Conservation (phyloP, 2,329 filamentous ascomycete genomes). For the Cladophialophora exuberans region DNA sequence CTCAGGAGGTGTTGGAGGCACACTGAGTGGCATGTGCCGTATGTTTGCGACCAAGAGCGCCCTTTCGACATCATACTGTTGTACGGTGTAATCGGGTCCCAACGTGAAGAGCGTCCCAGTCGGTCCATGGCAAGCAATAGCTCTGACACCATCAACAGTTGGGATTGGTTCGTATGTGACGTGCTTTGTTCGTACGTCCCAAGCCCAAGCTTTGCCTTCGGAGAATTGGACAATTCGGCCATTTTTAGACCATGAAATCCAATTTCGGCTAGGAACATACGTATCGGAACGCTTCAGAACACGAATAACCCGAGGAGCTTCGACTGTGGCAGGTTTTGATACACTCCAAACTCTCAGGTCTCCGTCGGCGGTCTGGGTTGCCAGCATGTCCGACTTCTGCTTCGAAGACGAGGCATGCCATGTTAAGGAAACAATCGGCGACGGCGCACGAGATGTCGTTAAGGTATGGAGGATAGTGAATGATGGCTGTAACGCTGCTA, state of each 20-base stretch:
- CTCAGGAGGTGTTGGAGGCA: slow-evolving; percentile 75
- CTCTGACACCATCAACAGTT: slow-evolving; percentile 78
- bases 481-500: slow-evolving; percentile 84
- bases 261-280: slow-evolving; percentile 76
- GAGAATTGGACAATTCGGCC: slow-evolving; percentile 91
- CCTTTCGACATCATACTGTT: slow-evolving; percentile 93
- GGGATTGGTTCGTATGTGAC: slow-evolving; percentile 89
- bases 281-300: slow-evolving; percentile 74
- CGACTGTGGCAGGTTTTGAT: slow-evolving; percentile 72
- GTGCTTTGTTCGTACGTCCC: slow-evolving; percentile 98
- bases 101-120: slow-evolving; percentile 92
- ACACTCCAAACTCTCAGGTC: slow-evolving; percentile 97
- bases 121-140: slow-evolving; percentile 84
- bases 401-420: slow-evolving; percentile 97
- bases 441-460: slow-evolving; percentile 80
- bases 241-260: slow-evolving; percentile 99
- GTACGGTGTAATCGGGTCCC: slow-evolving; percentile 82
- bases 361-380: slow-evolving; percentile 87
- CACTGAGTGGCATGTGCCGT: slow-evolving; percentile 80
- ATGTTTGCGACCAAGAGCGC: slow-evolving; percentile 82
- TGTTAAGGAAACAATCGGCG: slow-evolving; percentile 80
- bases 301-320: slow-evolving; percentile 85
- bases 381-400: slow-evolving; percentile 97
- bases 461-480: slow-evolving; percentile 95
- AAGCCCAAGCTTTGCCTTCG: slow-evolving; percentile 88